Percentiles rank a stretch among this genome's conserved stretches.
Conservation (phyloP, 75 land plant species). For the Gnetum montanum region DNA sequence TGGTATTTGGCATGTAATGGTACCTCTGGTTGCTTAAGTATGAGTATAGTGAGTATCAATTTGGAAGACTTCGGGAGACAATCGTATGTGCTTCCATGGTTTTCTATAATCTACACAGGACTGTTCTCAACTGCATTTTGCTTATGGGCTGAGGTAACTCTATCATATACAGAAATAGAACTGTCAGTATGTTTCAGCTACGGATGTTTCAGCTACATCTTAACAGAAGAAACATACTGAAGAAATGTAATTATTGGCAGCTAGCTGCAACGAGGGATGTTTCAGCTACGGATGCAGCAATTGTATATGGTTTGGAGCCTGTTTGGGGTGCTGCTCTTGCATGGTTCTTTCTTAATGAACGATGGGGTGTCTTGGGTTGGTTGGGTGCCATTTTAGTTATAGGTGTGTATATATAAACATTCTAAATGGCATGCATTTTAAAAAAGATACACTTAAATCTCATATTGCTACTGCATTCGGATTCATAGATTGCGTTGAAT, state of each 20-base stretch:
- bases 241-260: too few relatives aligned
- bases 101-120: constrained; percentile 79
- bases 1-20: constrained; percentile 40
- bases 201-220: too few relatives aligned
- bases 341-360: constrained; percentile 84
- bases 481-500: neutral
- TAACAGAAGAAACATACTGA: too few relatives aligned
- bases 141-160: constrained; percentile 67
- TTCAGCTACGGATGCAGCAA: constrained; percentile 82
- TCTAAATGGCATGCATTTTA: neutral
- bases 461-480: neutral
- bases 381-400: constrained; percentile 71
- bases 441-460: neutral
- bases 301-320: constrained; percentile 79
- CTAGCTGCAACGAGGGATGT: constrained; percentile 82
- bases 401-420: constrained; percentile 23
- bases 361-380: constrained; percentile 79
- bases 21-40: constrained; percentile 5
- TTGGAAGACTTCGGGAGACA: constrained; percentile 28
- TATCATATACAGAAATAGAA: too few relatives aligned
- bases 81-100: constrained; percentile 54
- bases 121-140: constrained; percentile 79
- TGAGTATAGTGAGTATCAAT: constrained; percentile 16
- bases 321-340: constrained; percentile 97
- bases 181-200: too few relatives aligned